Evolutionary conservation across 352 stramenopile genomes (phyloP).

Genomic region (Lagenidium giganteum): DNA sequence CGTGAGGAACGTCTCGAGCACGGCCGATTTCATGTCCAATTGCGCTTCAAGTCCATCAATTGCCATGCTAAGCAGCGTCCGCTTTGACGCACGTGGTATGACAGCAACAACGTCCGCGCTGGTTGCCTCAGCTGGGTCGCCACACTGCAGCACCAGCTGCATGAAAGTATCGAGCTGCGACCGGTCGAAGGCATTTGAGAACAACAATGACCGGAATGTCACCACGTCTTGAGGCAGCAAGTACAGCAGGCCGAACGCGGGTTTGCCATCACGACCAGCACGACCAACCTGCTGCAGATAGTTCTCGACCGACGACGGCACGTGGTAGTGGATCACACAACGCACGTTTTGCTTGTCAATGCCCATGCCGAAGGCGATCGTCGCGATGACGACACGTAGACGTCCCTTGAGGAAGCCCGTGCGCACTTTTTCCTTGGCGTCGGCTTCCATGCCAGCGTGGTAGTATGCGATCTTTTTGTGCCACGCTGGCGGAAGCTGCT

Average conservation of each 20-base stretch:
- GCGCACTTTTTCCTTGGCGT: slow-evolving; percentile 76
- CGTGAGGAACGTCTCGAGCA: slow-evolving; percentile 77
- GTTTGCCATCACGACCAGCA: slow-evolving; percentile 91
- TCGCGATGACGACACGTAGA: slow-evolving; percentile 92
- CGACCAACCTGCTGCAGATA: slow-evolving; percentile 98
- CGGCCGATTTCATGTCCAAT: slow-evolving; percentile 69
- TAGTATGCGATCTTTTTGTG: slow-evolving; percentile 75
- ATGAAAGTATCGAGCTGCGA: slow-evolving; percentile 48
- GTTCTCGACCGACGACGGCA: slow-evolving; percentile 96
- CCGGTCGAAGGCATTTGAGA: slow-evolving; percentile 56
- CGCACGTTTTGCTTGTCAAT: slow-evolving; percentile 98
- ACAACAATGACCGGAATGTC: slow-evolving; percentile 66
- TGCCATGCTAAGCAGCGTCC: too few relatives aligned
- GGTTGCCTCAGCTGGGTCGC: background rate
- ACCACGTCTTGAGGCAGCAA: slow-evolving; percentile 59
- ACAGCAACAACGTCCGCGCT: slow-evolving; percentile 23
- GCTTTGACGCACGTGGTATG: background rate
- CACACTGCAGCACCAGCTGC: slow-evolving; percentile 26
- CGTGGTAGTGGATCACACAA: slow-evolving; percentile 97
- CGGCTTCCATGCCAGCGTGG: slow-evolving; percentile 89
- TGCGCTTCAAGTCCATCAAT: slow-evolving; percentile 52
- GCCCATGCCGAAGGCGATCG: slow-evolving; percentile 97
- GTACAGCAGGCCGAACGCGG: slow-evolving; percentile 59
- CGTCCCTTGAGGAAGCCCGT: slow-evolving; percentile 85
- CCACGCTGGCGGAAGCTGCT: slow-evolving; percentile 36